Percentiles rank a stretch among this genome's conserved stretches.
Evolutionary conservation across 345 rosid genomes (phyloP).

Genomic region (Dipteronia sinensis): DNA sequence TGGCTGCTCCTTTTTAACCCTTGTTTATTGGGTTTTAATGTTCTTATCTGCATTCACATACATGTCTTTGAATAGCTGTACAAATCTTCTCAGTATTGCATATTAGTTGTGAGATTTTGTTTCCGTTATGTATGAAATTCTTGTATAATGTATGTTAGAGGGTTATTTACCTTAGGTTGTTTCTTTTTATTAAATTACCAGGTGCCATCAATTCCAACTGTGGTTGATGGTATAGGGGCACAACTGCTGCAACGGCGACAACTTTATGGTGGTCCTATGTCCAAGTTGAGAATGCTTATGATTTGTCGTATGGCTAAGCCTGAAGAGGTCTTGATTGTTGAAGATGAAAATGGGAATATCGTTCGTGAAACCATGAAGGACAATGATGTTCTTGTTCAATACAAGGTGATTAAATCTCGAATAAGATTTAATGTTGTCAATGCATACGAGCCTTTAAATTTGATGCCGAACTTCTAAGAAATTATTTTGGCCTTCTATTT

Average conservation of each 20-base stretch:
- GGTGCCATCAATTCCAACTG: constrained; percentile 72
- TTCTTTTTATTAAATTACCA: constrained; percentile 34
- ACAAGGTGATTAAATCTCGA: constrained; percentile 61
- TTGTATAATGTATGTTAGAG: constrained; percentile 5
- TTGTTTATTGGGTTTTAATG: not conserved
- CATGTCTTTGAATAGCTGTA: not conserved
- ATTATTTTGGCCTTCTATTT: not conserved
- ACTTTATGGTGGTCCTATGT: constrained; percentile 84
- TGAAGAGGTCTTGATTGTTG: constrained; percentile 96
- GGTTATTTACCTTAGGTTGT: constrained; percentile 22
- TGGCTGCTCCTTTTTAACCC: not conserved
- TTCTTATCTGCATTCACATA: not conserved
- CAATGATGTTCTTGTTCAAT: constrained; percentile 98
- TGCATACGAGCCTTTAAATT: not conserved
- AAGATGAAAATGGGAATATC: constrained; percentile 99
- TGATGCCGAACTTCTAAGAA: not conserved
- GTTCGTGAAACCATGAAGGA: constrained; percentile 99
- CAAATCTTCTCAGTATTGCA: not conserved
- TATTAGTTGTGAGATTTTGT: not conserved
- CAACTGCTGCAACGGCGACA: constrained; percentile 84
- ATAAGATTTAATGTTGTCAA: not conserved
- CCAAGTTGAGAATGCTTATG: constrained; percentile 92
- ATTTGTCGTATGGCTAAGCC: constrained; percentile 99
- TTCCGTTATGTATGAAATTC: not conserved
- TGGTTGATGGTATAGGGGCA: constrained; percentile 86